These are phyloP conservation scores for Leptodontidium sp. DNA, from an alignment of 2,329 filamentous ascomycete genomes.

Conservation along the genomic window DNA sequence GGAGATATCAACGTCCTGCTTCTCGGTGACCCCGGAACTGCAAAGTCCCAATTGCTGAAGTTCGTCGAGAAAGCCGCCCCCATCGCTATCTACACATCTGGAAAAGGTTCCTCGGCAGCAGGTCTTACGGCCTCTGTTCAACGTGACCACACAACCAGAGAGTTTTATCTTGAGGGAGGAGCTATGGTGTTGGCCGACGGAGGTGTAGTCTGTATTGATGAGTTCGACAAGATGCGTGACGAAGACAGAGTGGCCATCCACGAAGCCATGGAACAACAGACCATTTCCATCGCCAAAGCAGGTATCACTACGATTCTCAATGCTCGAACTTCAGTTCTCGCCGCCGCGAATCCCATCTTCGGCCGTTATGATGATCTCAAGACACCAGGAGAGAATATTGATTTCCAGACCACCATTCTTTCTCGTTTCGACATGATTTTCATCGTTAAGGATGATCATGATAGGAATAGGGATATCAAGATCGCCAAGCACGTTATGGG, in stretches of 20 bases:
- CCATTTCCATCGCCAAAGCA: conserved; percentile 97
- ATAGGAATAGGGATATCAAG: conserved; percentile 85
- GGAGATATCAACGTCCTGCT: conserved; percentile 98
- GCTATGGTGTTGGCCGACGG: conserved; percentile 98
- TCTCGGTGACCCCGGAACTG: conserved; percentile 96
- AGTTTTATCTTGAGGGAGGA: conserved; percentile 98
- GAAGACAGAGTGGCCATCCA: conserved; percentile 98
- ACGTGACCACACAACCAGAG: conserved; percentile 86
- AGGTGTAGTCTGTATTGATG: conserved; percentile 97
- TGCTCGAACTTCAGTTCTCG: conserved; percentile 91
- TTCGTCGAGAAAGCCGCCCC: conserved; percentile 97
- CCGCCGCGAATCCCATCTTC: conserved; percentile 96
- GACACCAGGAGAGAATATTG: conserved; percentile 96
- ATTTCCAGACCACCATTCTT: conserved; percentile 97
- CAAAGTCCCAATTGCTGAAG: conserved; percentile 96
- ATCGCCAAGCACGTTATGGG: conserved; percentile 98
- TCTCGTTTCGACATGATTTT: conserved; percentile 99
- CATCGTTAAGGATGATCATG: conserved; percentile 96
- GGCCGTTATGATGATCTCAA: conserved; percentile 98
- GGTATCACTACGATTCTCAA: conserved; percentile 99
- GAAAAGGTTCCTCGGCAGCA: conserved; percentile 95
- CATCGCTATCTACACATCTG: conserved; percentile 98
- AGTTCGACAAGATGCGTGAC: conserved; percentile 99
- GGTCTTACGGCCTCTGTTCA: conserved; percentile 98
- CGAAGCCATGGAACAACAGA: conserved; percentile 99